Percentiles rank a stretch among this genome's conserved stretches.
Conservation (phyloP, 1,284 basidiomycete genomes). For the Apiotrichum laibachii region DNA sequence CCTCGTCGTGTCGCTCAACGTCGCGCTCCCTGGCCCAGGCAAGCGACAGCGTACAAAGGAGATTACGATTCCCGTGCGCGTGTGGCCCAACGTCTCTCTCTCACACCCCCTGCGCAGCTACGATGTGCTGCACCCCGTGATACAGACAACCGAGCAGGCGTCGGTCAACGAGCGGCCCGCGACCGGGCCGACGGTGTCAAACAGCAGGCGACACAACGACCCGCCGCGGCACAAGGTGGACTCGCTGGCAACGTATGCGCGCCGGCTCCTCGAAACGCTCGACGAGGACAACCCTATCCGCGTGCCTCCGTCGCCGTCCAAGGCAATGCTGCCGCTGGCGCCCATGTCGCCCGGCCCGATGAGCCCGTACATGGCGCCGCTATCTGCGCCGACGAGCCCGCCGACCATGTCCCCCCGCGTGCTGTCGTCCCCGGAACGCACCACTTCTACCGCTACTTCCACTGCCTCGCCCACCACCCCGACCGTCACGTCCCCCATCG, state of each 20-base stretch:
- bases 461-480: not conserved
- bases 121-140: conserved; percentile 46
- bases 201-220: not conserved
- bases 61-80: conserved; percentile 39
- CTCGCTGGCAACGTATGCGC: conserved; percentile 35
- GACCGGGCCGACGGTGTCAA: not conserved
- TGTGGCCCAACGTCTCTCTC: conserved; percentile 46
- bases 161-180: conserved; percentile 19
- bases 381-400: not conserved
- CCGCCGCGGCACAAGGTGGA: conserved; percentile 17
- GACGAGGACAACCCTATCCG: conserved; percentile 3
- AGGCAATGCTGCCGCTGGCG: conserved; percentile 8
- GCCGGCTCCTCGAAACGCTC: conserved; percentile 33
- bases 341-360: not conserved
- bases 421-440: not conserved
- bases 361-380: not conserved
- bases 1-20: conserved; percentile 66
- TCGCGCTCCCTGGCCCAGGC: conserved; percentile 35
- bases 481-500: not conserved
- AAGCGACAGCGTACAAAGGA: conserved; percentile 40
- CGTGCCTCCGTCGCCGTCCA: conserved; percentile 17
- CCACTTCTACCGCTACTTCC: not conserved
- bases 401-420: not conserved
- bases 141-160: conserved; percentile 50
- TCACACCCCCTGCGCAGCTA: conserved; percentile 34